Percentiles rank a stretch among this genome's conserved stretches.
Evolutionary conservation across 345 rosid species (phyloP).

Genomic region (Arabis alpina): DNA sequence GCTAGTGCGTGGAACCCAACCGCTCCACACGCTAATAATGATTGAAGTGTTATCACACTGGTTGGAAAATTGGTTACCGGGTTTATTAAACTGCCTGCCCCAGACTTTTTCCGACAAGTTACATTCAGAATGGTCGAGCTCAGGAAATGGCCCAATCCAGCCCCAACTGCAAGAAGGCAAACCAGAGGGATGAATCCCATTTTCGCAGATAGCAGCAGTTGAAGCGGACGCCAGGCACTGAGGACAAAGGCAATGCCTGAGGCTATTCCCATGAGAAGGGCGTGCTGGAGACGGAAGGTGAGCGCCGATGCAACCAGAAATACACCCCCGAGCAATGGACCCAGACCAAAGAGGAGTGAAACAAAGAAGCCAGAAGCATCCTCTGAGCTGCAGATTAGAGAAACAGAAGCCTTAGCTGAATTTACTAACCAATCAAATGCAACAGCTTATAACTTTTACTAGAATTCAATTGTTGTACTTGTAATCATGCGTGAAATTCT

Average conservation of each 20-base stretch:
- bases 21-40: conserved; percentile 85
- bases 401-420: conserved; percentile 24
- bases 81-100: conserved; percentile 55
- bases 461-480: conserved; percentile 55
- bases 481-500: conserved; percentile 83
- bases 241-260: conserved; percentile 95
- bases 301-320: conserved; percentile 78
- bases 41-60: conserved; percentile 78
- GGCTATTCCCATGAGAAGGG: conserved; percentile 92
- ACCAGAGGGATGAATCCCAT: conserved; percentile 73
- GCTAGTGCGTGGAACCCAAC: conserved; percentile 94
- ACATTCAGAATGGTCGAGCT: conserved; percentile 64
- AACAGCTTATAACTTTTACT: conserved; percentile 20
- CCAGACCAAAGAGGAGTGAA: conserved; percentile 95
- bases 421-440: conserved; percentile 14
- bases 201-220: conserved; percentile 73
- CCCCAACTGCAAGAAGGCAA: conserved; percentile 62
- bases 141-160: conserved; percentile 57
- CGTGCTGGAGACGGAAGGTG: conserved; percentile 82
- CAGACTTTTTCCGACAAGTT: conserved; percentile 59
- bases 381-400: conserved; percentile 71
- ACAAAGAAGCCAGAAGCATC: conserved; percentile 98
- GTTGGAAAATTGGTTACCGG: conserved; percentile 61
- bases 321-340: conserved; percentile 88
- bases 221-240: conserved; percentile 88